These are phyloP conservation scores for Neoascochyta sp. DNA, from an alignment of 2,329 filamentous ascomycete genomes.

Conservation along the genomic window DNA sequence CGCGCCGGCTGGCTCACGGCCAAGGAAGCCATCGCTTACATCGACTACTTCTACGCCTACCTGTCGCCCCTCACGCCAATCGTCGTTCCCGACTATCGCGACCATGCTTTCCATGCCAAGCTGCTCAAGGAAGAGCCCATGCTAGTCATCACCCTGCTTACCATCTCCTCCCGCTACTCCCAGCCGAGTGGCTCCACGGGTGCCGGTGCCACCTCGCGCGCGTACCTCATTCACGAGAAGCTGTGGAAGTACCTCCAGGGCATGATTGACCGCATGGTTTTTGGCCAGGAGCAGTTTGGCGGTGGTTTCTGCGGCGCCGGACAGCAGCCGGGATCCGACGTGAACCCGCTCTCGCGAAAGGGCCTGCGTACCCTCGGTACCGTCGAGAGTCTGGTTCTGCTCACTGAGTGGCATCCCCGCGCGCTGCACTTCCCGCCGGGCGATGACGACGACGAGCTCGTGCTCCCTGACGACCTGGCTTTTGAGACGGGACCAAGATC, in stretches of 20 bases:
- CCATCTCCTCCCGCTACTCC: slow-evolving; percentile 84
- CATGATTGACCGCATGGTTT: slow-evolving; percentile 93
- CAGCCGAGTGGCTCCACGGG: slow-evolving; percentile 70
- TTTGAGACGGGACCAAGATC: slow-evolving; percentile 42
- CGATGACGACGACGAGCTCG: slow-evolving; percentile 61
- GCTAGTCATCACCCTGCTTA: slow-evolving; percentile 83
- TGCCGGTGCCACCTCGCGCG: slow-evolving; percentile 66
- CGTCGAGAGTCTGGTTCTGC: slow-evolving; percentile 86
- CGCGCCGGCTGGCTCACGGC: slow-evolving; percentile 94
- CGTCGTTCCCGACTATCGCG: slow-evolving; percentile 82
- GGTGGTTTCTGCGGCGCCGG: slow-evolving; percentile 78
- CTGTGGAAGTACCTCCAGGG: slow-evolving; percentile 90
- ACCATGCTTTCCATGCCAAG: slow-evolving; percentile 72
- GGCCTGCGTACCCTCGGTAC: slow-evolving; percentile 87
- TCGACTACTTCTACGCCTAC: slow-evolving; percentile 92
- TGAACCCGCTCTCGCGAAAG: slow-evolving; percentile 54
- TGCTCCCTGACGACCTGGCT: slow-evolving; percentile 66
- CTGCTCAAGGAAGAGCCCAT: slow-evolving; percentile 90
- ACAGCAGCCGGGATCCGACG: slow-evolving; percentile 63
- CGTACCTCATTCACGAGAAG: slow-evolving; percentile 89
- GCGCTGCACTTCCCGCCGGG: slow-evolving; percentile 85
- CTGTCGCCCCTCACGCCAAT: slow-evolving; percentile 91
- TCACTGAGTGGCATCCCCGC: slow-evolving; percentile 96
- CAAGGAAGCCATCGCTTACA: slow-evolving; percentile 86
- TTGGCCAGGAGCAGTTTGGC: slow-evolving; percentile 94